phyloP scores from a whole-genome alignment of 2,329 filamentous ascomycete genomes.

The Lachnellula arida region DNA sequence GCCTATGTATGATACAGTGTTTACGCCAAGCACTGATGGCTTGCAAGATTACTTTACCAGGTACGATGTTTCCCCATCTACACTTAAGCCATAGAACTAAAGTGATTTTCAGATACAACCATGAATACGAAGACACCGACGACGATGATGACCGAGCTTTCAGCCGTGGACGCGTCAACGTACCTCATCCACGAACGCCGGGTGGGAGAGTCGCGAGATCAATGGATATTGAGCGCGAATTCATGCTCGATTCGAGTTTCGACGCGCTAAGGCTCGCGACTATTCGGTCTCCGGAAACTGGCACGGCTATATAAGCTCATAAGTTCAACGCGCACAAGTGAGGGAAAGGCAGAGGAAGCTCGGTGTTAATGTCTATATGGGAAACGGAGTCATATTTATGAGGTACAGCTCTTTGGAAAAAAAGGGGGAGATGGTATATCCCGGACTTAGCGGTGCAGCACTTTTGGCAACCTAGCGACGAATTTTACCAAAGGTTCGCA shows the following conservation, averaged over 20 bases:
- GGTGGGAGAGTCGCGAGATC: constrained; percentile 30
- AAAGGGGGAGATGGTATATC: too few relatives aligned
- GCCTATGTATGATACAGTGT: constrained; percentile 62
- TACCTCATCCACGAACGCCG: constrained; percentile 31
- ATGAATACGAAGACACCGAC: constrained; percentile 28
- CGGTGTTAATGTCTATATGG: too few relatives aligned
- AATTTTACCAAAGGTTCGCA: too few relatives aligned
- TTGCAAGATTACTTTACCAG: constrained; percentile 67
- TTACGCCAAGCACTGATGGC: constrained; percentile 47
- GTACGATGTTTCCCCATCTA: constrained; percentile 37
- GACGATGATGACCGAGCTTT: constrained; percentile 24
- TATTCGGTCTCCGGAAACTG: too few relatives aligned
- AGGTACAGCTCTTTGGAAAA: too few relatives aligned
- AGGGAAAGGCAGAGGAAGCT: too few relatives aligned
- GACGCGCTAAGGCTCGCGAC: not conserved
- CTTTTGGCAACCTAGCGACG: too few relatives aligned
- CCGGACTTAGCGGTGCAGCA: too few relatives aligned
- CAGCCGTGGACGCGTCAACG: constrained; percentile 29
- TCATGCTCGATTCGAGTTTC: constrained; percentile 25
- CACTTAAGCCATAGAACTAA: constrained; percentile 4
- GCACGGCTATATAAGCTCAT: too few relatives aligned
- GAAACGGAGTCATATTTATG: too few relatives aligned
- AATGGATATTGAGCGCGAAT: constrained; percentile 33
- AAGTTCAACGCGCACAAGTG: too few relatives aligned
- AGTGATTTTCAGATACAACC: constrained; percentile 19